Evolutionary conservation across 805 yeast genomes (phyloP), one percentile per base, ranked within the genome.

Genomic region (Grigorovia jiainica): DNA sequence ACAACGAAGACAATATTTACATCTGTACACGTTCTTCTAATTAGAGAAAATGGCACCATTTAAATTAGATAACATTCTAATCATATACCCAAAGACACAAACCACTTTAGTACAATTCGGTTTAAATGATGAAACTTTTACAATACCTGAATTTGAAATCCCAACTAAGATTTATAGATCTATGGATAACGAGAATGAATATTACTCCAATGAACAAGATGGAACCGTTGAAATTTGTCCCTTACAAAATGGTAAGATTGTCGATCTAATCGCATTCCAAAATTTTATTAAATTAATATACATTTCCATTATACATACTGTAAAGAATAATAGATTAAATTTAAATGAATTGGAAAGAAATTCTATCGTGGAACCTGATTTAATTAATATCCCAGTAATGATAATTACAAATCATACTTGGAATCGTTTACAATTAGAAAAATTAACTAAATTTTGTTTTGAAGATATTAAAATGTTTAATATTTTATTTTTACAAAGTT

Each of bases 101-200:
- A 65, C 72, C 41, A 86, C 97, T 0, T 66, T 81, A 41, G 84
- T 85, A 23, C 83, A 82, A 50, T 79, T 84, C 57, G 96, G 96
- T 2, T 67, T 89, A 21, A 68, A 72, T 21, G 94, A 82, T 51
- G 64, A 58, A 32, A 52, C 57, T 1, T 70, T 85, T 47, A 65
- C 82, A 7, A 86, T 92, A 2, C 95, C 97, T 1, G 74, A 78
- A 20, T 75, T 73, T 48, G 76, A 76, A 43, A 68, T 87, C 23
- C 95, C 95, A n/a, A 79, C 95, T 0, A 68, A 69, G 31, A 94
- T 90, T 7, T 83, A 75, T 58, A 67, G 64, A 40, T 68, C 71
- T 47, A 43, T 42, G 5, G 43, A 41, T n/a, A 55, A 66, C 9
- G 53, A 58, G 9, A 55, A 59, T 23, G 43, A 63, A 54, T 60